Evolutionary conservation across 1,284 basidiomycete genomes (phyloP), one percentile per base, ranked within the genome.

Genomic region (Sporisorium graminicola): DNA sequence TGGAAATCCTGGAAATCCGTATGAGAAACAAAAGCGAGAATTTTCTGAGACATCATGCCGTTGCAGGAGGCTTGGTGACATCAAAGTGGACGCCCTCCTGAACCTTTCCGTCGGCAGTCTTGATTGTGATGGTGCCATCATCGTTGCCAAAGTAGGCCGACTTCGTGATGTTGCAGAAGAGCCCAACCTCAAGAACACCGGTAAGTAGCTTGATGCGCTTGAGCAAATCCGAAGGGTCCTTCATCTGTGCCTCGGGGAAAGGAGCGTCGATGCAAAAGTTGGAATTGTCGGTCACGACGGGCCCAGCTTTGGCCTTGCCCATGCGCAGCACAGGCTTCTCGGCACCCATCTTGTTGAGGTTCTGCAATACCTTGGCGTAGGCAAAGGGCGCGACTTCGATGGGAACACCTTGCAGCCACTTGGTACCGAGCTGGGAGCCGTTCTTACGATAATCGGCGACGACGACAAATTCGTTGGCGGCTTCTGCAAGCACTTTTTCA

Each of bases 361-460:
- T 78, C 20, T 65, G 63, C 33, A 85, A 62, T 60, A 87, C 93
- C 84, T 92, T 93, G 49, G 91, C 92, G 86, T 97, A 97, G 4
- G 95, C 96, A 84, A 98, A 98, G 1, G 96, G 95, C 1, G 93
- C 93, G 26, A 98, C 96, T 87, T 99, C 96, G 73, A 99, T 91
- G 0, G 96, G 96, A 18, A 99, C 91, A 24, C 97, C 96, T 84
- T 92, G 90, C 55, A 88, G 89, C 89, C 92, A 98, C 83, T 89
- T 93, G 27, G 91, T 92, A 3, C 96, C 94, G 18, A 99, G 89
- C 43, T 91, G 89, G 59, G 91, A 87, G 50, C 77, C 77, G 82
- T 98, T 94, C 70, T 86, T 99, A 77, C 96, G 91, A 87, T 93
- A 94, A 87, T 99, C 97, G 53, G 97, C 96, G 47, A 99, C 96